Base-by-base conservation (phyloP, 108 stramenopile species). In the Licmophora abbreviata region DNA sequence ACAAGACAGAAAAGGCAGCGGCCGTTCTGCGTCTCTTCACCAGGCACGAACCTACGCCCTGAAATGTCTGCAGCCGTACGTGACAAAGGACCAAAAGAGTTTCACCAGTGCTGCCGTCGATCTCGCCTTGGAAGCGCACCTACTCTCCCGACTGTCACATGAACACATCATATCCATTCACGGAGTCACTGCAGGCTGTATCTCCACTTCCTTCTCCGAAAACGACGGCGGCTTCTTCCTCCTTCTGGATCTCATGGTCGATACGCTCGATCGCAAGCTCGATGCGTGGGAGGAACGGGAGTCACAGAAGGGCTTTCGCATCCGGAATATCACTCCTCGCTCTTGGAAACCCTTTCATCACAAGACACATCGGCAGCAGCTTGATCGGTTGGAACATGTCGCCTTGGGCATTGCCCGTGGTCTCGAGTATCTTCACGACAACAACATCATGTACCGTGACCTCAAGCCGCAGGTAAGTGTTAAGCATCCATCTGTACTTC, bases 221-320 rank as follows among this genome's bases (percentile, higher is more conserved):
- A 41, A 67, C 20, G 69, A 77, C 26, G 18, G 37, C 10, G 41
- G 25, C 35, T 79, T 71, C 51, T 84, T 79, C 46, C 28, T 84
- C 25, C 66, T 84, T 23, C 38, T 84, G 32, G 83, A 84, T 52
- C 73, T 63, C 11, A 48, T 84, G 21, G 20, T 24, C 22, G 75
- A 65, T 7, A 76, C 65, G 1, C 60, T 84, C 27, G 71, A 72
- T 32, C 59, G 65, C 42, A 68, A 68, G 29, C 64, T 72, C 35
- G 71, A 72, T 33, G 14, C 51, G 17, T 77, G 76, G 76, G 29
- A 32, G 30, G 66, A 77, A 24, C 59, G 60, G 29, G 64, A 78
- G 10, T 48, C 64, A 50, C 2, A 5, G 21, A 3, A 9, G 15
- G n/a, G 26, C 24, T 14, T 4, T 26, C 45, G 21, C 45, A n/a